Evolutionary conservation across 768 basidiomycete species (phyloP), one percentile per base, ranked within the genome.

Genomic region (Lactarius indigo): DNA sequence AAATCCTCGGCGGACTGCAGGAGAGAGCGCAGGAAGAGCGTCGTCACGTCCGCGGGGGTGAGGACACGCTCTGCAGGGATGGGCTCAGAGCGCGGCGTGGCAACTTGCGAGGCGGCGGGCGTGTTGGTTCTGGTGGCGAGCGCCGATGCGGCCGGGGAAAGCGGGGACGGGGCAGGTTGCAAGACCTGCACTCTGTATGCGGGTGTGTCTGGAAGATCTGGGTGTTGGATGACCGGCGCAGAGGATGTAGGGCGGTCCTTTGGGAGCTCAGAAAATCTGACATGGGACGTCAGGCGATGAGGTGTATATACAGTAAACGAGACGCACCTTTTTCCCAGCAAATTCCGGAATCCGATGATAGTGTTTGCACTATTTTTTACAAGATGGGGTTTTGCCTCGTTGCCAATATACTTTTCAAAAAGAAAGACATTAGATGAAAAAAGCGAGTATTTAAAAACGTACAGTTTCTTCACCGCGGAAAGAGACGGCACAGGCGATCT

Each of bases 341-440:
- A 80, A 75, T 97, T 94, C 30, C 96, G 84, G 82, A 98, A 98
- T 1, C 91, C 92, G n/a, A 86, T 87, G 72, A 98, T 95, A 20
- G 96, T 96, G 76, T 99, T 98, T 73, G 88, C 83, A 0, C 90
- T 80, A 77, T 99, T 98, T 79, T 97, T 97, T 17, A 98, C 92
- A 44, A 98, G 88, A 74, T 98, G 97, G 3, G 87, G 89, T 74
- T 89, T 93, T 47, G 96, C 96, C 74, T 94, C 91, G 77, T 92
- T 96, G 68, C 97, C 97, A 59, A 96, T 91, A 79, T 98, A 98
- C 96, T 97, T 75, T 44, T 15, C 10, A 15, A 17, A 3, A 56
- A 31, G n/a, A n/a, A n/a, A n/a, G n/a, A n/a, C n/a, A n/a, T n/a
- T n/a, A n/a, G n/a, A n/a, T n/a, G n/a, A n/a, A n/a, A n/a, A n/a